Evolutionary conservation across 176 grass and related monocot genomes (phyloP).

Genomic region (Zea luxurians): DNA sequence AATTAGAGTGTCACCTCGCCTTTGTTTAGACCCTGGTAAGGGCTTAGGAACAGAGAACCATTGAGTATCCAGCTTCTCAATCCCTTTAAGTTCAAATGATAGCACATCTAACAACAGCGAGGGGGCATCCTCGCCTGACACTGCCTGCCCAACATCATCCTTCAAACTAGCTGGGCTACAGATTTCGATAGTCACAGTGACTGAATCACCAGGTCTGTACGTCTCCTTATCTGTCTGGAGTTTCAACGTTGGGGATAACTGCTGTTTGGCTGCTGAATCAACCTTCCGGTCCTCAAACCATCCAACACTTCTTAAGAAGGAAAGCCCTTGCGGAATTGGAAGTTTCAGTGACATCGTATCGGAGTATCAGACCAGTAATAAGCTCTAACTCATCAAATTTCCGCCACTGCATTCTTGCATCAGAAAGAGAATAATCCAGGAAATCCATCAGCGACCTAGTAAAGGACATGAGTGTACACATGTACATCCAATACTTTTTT

Average conservation of each 20-base stretch:
- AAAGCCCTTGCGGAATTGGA: conserved; percentile 61
- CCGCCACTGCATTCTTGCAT: background rate
- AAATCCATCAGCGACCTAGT: background rate
- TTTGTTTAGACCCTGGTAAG: conserved; percentile 72
- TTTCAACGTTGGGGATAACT: conserved; percentile 67
- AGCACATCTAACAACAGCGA: conserved; percentile 76
- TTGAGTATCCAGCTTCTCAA: conserved; percentile 90
- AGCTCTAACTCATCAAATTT: conserved; percentile 28
- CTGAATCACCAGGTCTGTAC: conserved; percentile 75
- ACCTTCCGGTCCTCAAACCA: conserved; percentile 70
- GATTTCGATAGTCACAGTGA: conserved; percentile 71
- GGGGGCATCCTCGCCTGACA: background rate
- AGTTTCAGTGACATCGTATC: conserved; percentile 63
- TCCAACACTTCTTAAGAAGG: conserved; percentile 69
- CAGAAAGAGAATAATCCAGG: background rate
- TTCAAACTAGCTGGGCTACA: conserved; percentile 45
- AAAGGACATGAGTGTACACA: background rate
- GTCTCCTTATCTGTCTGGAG: conserved; percentile 83
- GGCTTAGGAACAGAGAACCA: conserved; percentile 82
- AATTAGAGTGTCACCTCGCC: conserved; percentile 58
- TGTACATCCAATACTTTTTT: background rate
- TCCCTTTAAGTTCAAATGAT: conserved; percentile 79
- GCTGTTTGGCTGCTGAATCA: conserved; percentile 40
- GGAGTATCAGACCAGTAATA: conserved; percentile 23
- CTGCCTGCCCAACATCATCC: conserved; percentile 27